Evolutionary conservation across 2,329 filamentous ascomycete genomes (phyloP).

Genomic region (Phyllosticta paracitricarpa): DNA sequence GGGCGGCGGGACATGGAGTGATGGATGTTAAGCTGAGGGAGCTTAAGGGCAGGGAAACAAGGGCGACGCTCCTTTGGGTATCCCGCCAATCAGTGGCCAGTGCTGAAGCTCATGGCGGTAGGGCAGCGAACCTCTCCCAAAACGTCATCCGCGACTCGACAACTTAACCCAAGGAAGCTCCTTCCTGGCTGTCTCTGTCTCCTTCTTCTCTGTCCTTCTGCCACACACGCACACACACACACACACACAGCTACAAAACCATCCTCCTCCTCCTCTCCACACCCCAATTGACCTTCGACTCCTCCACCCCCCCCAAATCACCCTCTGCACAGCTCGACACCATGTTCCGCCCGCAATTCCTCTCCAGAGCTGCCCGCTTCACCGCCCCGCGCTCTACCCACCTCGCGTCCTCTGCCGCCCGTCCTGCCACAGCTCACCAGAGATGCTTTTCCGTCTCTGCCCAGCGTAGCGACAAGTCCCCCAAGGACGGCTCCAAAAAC

Average conservation of each 20-base stretch:
- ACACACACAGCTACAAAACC: slow-evolving; percentile 1
- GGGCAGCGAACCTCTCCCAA: neutral
- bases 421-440: slow-evolving; percentile 13
- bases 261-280: neutral
- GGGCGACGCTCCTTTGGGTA: neutral
- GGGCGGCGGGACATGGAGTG: neutral
- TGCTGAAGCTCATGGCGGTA: neutral
- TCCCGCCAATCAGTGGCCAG: neutral
- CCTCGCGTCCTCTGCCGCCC: slow-evolving; percentile 20
- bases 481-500: slow-evolving; percentile 23
- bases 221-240: neutral
- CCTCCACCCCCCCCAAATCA: neutral
- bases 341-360: slow-evolving; percentile 26
- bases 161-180: neutral
- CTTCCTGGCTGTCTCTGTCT: neutral
- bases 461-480: slow-evolving; percentile 19
- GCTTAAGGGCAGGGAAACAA: neutral
- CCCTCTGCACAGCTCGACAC: slow-evolving; percentile 3
- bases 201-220: slow-evolving; percentile 1
- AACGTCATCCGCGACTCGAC: neutral
- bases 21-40: neutral
- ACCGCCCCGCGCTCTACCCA: slow-evolving; percentile 15
- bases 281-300: neutral
- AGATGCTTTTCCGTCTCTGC: slow-evolving; percentile 22
- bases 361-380: slow-evolving; percentile 17